A percentile compares a stretch with the other conserved stretches of the same genome.
Conservation (phyloP, 2,329 filamentous ascomycete species). For the Pseudogymnoascus sp. region DNA sequence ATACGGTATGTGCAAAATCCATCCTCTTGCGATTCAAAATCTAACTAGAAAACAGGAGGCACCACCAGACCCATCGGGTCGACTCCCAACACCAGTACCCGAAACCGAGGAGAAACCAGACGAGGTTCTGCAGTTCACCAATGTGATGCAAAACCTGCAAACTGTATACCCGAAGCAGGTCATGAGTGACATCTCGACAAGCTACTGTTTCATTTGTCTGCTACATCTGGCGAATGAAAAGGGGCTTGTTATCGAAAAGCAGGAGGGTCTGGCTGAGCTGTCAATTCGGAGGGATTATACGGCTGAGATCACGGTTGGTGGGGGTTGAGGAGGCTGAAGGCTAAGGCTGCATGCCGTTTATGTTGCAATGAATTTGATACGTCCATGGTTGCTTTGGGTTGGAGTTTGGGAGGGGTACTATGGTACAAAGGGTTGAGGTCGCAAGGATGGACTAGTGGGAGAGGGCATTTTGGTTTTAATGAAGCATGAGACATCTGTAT, state of each 20-base stretch:
- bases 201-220: slow-evolving; percentile 79
- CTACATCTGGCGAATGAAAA: slow-evolving; percentile 71
- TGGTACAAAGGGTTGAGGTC: not conserved
- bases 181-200: slow-evolving; percentile 93
- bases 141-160: slow-evolving; percentile 84
- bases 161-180: slow-evolving; percentile 75
- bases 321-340: not conserved
- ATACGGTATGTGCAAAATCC: slow-evolving; percentile 34
- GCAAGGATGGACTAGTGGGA: not conserved
- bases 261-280: slow-evolving; percentile 47
- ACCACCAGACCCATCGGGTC: slow-evolving; percentile 20
- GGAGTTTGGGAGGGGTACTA: not conserved
- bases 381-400: not conserved
- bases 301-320: slow-evolving; percentile 42
- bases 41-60: slow-evolving; percentile 18
- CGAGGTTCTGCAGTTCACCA: slow-evolving; percentile 69
- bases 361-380: slow-evolving; percentile 2
- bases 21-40: not conserved
- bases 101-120: slow-evolving; percentile 36
- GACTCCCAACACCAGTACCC: slow-evolving; percentile 29
- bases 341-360: not conserved
- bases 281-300: slow-evolving; percentile 55
- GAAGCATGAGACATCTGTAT: slow-evolving; percentile 3
- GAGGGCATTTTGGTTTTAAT: not conserved
- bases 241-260: slow-evolving; percentile 52